Conservation (phyloP, 108 stramenopile genomes). For the Stephanodiscus minutulus region DNA sequence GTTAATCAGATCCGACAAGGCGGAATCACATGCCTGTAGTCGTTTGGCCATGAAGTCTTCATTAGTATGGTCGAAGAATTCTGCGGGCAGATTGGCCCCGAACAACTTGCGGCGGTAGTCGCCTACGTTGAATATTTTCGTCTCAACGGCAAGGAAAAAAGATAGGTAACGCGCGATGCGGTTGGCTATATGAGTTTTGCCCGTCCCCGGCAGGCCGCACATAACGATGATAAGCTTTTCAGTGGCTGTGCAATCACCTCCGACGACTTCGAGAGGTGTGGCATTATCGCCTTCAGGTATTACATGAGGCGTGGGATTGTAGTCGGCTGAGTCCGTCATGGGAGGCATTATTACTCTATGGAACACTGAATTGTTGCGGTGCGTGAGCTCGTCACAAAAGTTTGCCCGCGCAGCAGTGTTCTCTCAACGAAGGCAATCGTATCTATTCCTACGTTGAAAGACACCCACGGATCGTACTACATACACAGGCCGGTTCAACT, state of each 20-base stretch:
- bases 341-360: constrained; percentile 4
- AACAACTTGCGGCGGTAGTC: constrained; percentile 89
- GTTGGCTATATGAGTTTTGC: constrained; percentile 97
- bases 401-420: too few relatives aligned
- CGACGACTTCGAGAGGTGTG: constrained; percentile 86
- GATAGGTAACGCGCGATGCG: constrained; percentile 91
- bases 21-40: constrained; percentile 78
- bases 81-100: constrained; percentile 77
- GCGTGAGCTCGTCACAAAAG: too few relatives aligned
- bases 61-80: constrained; percentile 94
- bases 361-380: too few relatives aligned
- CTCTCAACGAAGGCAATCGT: too few relatives aligned
- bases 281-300: constrained; percentile 90
- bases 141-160: constrained; percentile 91
- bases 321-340: constrained; percentile 34
- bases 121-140: constrained; percentile 93
- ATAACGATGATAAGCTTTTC: constrained; percentile 95
- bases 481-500: too few relatives aligned
- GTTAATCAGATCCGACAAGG: constrained; percentile 84
- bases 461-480: too few relatives aligned
- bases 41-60: constrained; percentile 63
- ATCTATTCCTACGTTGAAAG: too few relatives aligned
- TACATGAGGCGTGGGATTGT: constrained; percentile 87
- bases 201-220: constrained; percentile 96
- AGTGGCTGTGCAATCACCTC: constrained; percentile 65